Base-by-base conservation (phyloP, 2,329 filamentous ascomycete genomes). In the Nakataea oryzae region DNA sequence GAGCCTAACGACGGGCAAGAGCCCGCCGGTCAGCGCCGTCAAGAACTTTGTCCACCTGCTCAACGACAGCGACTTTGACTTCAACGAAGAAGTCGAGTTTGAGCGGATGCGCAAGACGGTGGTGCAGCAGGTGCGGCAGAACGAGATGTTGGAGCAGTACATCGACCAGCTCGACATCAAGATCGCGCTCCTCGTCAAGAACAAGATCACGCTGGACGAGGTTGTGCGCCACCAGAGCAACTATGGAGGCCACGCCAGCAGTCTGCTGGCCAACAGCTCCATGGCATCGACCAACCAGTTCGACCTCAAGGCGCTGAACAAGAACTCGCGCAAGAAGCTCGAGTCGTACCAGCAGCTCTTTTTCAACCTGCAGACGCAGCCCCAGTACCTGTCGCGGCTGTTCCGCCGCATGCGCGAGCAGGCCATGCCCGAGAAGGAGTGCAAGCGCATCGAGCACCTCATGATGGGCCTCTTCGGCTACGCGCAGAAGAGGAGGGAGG, bases 121-220 rank as follows among this genome's bases (percentile, higher is more conserved):
- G 21, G 93, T 99, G 8, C 93, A 97, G 71, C 93, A 97, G 72
- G 95, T 99, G 12, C 88, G 93, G 58, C 93, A 97, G 69, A 99
- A 99, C 70, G 95, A 99, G 76, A 87, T 96, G 79, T 86, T 96
- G 54, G 95, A 99, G 75, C 92, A 97, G 72, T 99, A 99, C 71
- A 96, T 99, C 67, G 93, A 96, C 69, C 95, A 99, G 72, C 84
- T 99, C 47, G 96, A 99, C 71, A 96, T 99, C 80, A 99, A 99
- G 78, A 99, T 99, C 73, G 95, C 95, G 1, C 83, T 99, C 3
- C 82, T 99, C 24, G 95, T 99, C 69, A 97, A 97, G 82, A 99
- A 99, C 83, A 99, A 99, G 76, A 99, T 99, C 70, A 97, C 95
- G 0, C 82, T 99, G 4, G 95, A 99, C 71, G 96, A 99, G 75